These are phyloP conservation scores for Alternaria incomplexa DNA, from an alignment of 2,329 filamentous ascomycete genomes.

Conservation along the genomic window DNA sequence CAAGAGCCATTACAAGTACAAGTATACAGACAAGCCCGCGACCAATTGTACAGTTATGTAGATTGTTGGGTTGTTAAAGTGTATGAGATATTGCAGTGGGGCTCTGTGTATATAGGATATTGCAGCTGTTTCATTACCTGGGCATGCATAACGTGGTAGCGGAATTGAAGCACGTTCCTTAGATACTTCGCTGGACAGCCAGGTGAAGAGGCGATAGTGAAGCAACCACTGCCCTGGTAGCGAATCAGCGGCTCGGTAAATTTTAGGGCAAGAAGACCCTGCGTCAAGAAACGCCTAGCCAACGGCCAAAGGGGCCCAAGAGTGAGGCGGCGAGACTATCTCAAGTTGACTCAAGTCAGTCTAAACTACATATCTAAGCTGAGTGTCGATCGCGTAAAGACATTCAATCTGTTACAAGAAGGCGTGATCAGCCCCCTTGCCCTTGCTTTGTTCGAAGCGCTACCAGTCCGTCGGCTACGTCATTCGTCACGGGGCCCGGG, in stretches of 20 bases:
- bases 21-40: conserved; percentile 23
- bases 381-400: not conserved
- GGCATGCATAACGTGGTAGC: not conserved
- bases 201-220: not conserved
- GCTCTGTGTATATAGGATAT: not conserved
- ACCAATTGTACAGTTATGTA: conserved; percentile 32
- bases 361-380: not conserved
- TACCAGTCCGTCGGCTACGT: conserved; percentile 4
- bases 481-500: conserved; percentile 10
- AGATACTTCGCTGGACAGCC: not conserved
- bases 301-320: conserved; percentile 6
- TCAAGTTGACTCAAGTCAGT: not conserved
- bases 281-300: conserved; percentile 5
- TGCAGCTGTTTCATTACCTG: not conserved
- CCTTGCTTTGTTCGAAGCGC: not conserved
- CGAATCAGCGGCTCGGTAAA: conserved; percentile 1
- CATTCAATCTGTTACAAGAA: not conserved
- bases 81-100: not conserved
- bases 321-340: conserved; percentile 5
- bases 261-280: conserved; percentile 12
- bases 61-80: not conserved
- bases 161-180: not conserved
- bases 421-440: not conserved
- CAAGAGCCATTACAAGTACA: conserved; percentile 29
- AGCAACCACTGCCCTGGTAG: conserved; percentile 7